Base-by-base conservation (phyloP, 495 filamentous ascomycete species). In the Penicilliopsis zonata region DNA sequence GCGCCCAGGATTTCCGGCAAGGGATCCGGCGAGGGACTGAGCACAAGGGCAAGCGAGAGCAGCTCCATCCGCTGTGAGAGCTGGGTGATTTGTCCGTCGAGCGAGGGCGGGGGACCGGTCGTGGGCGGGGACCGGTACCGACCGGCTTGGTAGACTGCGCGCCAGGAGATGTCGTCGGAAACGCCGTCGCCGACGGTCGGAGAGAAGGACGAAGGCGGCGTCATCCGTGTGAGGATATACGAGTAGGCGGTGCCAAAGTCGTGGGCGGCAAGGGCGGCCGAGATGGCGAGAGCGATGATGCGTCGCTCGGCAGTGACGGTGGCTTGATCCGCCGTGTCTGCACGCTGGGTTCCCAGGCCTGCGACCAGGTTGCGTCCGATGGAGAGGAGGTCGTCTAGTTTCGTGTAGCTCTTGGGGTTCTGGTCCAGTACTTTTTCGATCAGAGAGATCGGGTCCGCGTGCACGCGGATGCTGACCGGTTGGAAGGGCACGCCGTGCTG, bases 231-330 rank as follows among this genome's bases (percentile, higher is more conserved):
- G 37, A 92, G 72, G 20, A 94, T 80, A 57, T 90, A 94, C 9
- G 86, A 93, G 57, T 96, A 96, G 14, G 92, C 92, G 1, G 92
- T 96, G 41, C 93, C 88, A 42, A 96, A 96, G 47, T 98, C 90
- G 44, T 90, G 74, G 49, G 87, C 83, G 4, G 65, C 59, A 1
- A 96, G 70, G 18, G 88, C 85, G 4, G 86, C 78, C 43, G 88
- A 78, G 26, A 96, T 80, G 43, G 88, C 87, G 73, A 94, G 84
- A 31, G 79, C 79, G 18, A 76, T 81, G 31, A 98, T 78, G 31
- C 86, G 74, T 18, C 72, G 69, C 47, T 82, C 74, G 5, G 58
- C 56, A 12, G 50, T 56, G 41, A 55, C 34, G n/a, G 49, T 30
- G 13, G 43, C 42, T 16, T 59, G 43, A 13, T 50, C 47, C 9